Base-by-base conservation (phyloP, 768 basidiomycete species). In the Podaxis sp. region DNA sequence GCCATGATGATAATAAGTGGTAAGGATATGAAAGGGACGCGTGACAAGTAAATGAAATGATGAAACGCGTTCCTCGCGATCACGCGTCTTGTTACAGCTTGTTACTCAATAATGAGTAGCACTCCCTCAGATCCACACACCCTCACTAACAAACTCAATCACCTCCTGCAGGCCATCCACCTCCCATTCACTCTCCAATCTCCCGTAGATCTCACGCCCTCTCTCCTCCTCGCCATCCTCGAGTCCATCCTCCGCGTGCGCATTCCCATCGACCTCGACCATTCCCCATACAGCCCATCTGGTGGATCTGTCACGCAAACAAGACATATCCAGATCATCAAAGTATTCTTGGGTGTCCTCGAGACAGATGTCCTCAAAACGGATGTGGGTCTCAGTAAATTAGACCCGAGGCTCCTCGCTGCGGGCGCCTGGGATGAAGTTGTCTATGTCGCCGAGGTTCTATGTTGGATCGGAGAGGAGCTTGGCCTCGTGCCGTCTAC, bases 341-440 rank as follows among this genome's bases (percentile, higher is more conserved):
- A 92, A 68, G 78, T 92, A 2, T 88, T 93, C 60, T 79, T 93
- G 6, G 90, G 90, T 1, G 83, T 91, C 5, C 78, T 93, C 5
- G 87, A 90, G 64, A 81, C 77, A 33, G 90, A 92, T 64, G 73
- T 92, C 39, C 69, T 92, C 13, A 70, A 77, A 66, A 73, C 74
- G 56, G 86, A 89, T 63, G 82, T 92, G 4, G 90, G 89, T 0
- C 76, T 92, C 8, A 83, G 83, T 64, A 78, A 80, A 38, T 72
- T 92, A 39, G 90, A 93, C 63, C 90, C 90, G 0, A 75, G 83
- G 30, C 75, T 78, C 38, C 80, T 93, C 3, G 90, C 89, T 0
- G 73, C 77, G 2, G 90, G 90, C 0, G 84, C 81, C 56, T 82
- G 83, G 80, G 83, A 86, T 17, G 91, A 92, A 68, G 80, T 84